Percentiles rank a stretch among this genome's conserved stretches.
Evolutionary conservation across 202 grass and related monocot genomes (phyloP).

Genomic region (Tripidium arundinaceum): DNA sequence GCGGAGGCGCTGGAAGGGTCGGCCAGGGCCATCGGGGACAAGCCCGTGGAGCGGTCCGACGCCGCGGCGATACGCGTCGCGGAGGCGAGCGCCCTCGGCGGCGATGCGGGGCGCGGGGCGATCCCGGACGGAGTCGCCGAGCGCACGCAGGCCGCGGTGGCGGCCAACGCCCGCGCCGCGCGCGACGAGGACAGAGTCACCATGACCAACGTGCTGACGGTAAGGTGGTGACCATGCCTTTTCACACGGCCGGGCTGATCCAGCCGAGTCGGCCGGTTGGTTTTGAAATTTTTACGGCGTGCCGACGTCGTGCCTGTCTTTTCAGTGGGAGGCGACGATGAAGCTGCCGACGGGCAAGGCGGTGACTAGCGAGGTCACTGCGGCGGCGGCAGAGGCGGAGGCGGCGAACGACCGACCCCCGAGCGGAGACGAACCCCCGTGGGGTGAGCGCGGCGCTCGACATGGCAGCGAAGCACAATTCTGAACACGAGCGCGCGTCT

Average conservation of each 20-base stretch:
- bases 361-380: constrained; percentile 40
- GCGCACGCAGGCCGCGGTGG: constrained; percentile 27
- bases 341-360: constrained; percentile 46
- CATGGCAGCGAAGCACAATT: constrained; percentile 45
- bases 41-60: constrained; percentile 32
- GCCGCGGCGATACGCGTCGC: constrained; percentile 40
- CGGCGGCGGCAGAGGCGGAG: constrained; percentile 41
- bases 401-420: constrained; percentile 30
- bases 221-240: background rate
- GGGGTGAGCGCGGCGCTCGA: constrained; percentile 44
- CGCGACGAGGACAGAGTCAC: constrained; percentile 26
- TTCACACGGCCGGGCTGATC: background rate
- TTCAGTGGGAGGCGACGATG: constrained; percentile 45
- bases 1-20: constrained; percentile 43
- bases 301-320: background rate
- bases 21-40: constrained; percentile 4
- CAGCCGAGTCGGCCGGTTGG: background rate
- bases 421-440: background rate
- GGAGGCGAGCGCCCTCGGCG: constrained; percentile 26
- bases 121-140: constrained; percentile 36
- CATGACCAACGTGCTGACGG: constrained; percentile 35
- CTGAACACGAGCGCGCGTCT: background rate
- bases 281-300: background rate
- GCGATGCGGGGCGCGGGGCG: background rate
- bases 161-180: constrained; percentile 21